Evolutionary conservation across 2,329 filamentous ascomycete species (phyloP).

Genomic region (Aspergillus caelatus): DNA sequence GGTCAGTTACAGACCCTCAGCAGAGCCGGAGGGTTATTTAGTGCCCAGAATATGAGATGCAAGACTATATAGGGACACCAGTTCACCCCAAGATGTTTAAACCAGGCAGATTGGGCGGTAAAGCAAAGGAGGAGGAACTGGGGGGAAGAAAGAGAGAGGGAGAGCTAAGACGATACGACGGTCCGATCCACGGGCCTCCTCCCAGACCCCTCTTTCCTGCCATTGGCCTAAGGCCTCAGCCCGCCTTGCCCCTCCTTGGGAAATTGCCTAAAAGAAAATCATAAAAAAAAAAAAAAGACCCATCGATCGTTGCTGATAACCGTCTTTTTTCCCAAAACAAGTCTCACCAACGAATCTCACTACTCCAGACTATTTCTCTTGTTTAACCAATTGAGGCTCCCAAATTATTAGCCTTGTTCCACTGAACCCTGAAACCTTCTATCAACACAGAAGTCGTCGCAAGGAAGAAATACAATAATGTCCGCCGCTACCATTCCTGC

Average conservation of each 20-base stretch:
- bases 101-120: not conserved
- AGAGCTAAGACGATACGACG: not conserved
- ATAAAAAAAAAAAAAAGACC: slow-evolving; percentile 7
- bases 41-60: not conserved
- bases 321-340: not conserved
- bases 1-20: not conserved
- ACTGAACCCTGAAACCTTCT: not conserved
- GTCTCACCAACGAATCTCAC: not conserved
- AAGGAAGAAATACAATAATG: slow-evolving; percentile 22
- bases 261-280: slow-evolving; percentile 14
- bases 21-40: not conserved
- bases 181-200: slow-evolving; percentile 5
- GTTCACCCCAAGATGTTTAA: not conserved
- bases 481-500: slow-evolving; percentile 26
- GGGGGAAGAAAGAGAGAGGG: not conserved
- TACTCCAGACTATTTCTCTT: not conserved
- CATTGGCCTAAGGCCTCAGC: slow-evolving; percentile 2
- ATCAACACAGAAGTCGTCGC: not conserved
- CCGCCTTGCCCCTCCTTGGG: slow-evolving; percentile 27
- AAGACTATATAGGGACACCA: not conserved
- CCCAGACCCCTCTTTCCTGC: slow-evolving; percentile 1
- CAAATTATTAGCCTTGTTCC: not conserved
- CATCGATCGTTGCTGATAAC: not conserved
- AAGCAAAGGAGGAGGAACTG: not conserved
- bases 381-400: not conserved